Percentiles rank a stretch among this genome's conserved stretches.
Evolutionary conservation across 2,329 filamentous ascomycete species (phyloP).

Genomic region (Lachnellula hyalina): DNA sequence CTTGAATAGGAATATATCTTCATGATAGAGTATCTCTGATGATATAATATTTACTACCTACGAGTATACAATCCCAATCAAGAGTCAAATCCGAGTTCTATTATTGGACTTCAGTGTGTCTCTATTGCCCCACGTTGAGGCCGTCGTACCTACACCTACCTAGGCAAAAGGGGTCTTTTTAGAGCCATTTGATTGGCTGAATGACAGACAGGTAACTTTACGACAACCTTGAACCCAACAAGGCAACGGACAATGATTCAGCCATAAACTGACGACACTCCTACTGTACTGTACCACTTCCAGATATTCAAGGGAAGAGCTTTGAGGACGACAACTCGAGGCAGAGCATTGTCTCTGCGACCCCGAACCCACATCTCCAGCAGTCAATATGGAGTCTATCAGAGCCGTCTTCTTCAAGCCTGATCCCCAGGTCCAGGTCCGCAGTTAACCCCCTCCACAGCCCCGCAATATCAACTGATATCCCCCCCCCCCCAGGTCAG

Average conservation of each 20-base stretch:
- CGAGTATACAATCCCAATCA: too few species aligned
- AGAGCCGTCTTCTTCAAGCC: constrained; percentile 85
- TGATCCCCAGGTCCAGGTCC: constrained; percentile 86
- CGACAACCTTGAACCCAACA: too few species aligned
- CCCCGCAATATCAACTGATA: constrained; percentile 3
- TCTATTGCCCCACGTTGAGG: neutral
- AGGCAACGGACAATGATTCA: too few species aligned
- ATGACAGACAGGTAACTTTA: too few species aligned
- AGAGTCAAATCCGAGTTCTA: neutral
- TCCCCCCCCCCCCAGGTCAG: constrained; percentile 58
- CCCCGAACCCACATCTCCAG: neutral
- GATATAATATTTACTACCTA: too few species aligned
- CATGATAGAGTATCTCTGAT: too few species aligned
- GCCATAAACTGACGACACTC: too few species aligned
- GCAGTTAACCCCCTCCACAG: constrained; percentile 20
- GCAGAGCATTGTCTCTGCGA: constrained; percentile 11
- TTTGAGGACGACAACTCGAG: neutral
- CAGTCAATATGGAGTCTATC: constrained; percentile 71
- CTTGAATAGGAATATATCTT: too few species aligned
- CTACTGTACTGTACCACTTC: too few species aligned
- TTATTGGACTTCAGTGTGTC: neutral
- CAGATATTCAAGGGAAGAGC: neutral
- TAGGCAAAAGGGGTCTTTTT: neutral
- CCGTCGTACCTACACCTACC: neutral
- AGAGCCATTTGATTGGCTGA: too few species aligned